Evolutionary conservation across 2,329 filamentous ascomycete genomes (phyloP), one percentile per base, ranked within the genome.

Genomic region (Ceratocystis harringtonii): DNA sequence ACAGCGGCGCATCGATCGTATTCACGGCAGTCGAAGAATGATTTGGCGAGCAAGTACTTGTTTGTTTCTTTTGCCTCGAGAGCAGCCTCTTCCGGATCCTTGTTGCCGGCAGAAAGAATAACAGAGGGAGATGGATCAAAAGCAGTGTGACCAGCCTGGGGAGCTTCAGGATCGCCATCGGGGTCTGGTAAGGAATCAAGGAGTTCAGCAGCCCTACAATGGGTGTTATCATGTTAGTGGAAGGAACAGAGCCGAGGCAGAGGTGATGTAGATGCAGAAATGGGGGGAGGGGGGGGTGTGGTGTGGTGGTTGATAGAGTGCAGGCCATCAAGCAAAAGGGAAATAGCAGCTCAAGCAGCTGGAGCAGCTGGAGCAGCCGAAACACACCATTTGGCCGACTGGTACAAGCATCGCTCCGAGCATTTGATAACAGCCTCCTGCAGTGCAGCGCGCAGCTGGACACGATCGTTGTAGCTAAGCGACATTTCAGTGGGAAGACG

Each of bases 21-120:
- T 74, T 99, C 94, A 70, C 90, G 88, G 71, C 91, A 96, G 75
- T 97, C 92, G 73, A 97, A 97, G 70, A 95, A 87, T 0, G 92
- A 88, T 74, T 96, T 96, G 64, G 94, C 92, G 22, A 97, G 80
- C 1, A 97, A 82, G 73, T 92, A 97, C 71, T 85, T 89, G 75
- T 87, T 85, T 43, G 90, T 79, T 75, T 97, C 92, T 70, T 81
- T 84, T 0, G 86, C 82, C 73, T 97, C 92, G 2, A 95, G 80
- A 0, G 80, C 78, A 10, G 86, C 85, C 78, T 96, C 91, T 66
- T 82, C 80, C 0, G 85, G 82, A 71, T 95, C 89, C 66, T 78
- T 75, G 66, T 86, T 87, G 28, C 55, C 55, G 22, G 78, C 78
- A 4, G 80, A 77, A 73, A 83, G 73, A 71, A 83, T 70, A 64